phyloP scores from a whole-genome alignment of 2,329 filamentous ascomycete genomes.

The Phialocephala subalpina region DNA sequence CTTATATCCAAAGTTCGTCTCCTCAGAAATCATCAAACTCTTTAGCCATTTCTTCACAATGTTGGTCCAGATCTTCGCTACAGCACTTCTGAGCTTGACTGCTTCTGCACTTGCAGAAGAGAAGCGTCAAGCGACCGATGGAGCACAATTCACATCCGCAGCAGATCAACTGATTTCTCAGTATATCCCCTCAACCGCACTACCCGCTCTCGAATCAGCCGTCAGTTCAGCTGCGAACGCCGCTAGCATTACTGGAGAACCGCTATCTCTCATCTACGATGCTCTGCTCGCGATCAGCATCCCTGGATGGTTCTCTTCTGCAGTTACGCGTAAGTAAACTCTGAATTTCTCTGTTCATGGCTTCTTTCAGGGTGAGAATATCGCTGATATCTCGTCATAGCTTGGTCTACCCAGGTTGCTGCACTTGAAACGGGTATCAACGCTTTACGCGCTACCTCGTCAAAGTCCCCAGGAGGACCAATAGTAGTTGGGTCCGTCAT shows the following conservation, averaged over 20 bases:
- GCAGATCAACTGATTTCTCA: slow-evolving; percentile 40
- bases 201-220: slow-evolving; percentile 36
- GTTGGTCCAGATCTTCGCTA: slow-evolving; percentile 20
- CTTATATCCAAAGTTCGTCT: background rate
- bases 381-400: background rate
- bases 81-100: slow-evolving; percentile 24
- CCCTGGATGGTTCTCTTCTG: slow-evolving; percentile 42
- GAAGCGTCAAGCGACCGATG: slow-evolving; percentile 26
- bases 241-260: slow-evolving; percentile 41
- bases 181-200: slow-evolving; percentile 43
- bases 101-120: slow-evolving; percentile 18
- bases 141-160: slow-evolving; percentile 37
- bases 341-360: background rate
- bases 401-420: slow-evolving; percentile 33
- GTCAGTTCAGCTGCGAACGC: slow-evolving; percentile 41
- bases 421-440: slow-evolving; percentile 38
- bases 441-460: slow-evolving; percentile 30
- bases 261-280: slow-evolving; percentile 39
- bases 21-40: background rate
- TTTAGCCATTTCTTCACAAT: slow-evolving; percentile 6
- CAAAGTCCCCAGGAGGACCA: slow-evolving; percentile 13
- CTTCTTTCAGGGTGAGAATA: background rate
- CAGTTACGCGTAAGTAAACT: slow-evolving; percentile 39
- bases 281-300: slow-evolving; percentile 37
- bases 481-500: slow-evolving; percentile 28